Percentiles rank a stretch among this genome's conserved stretches.
These are phyloP conservation scores for Magnusiomyces magnusii DNA, from an alignment of 1,139 yeast genomes.

Conservation along the genomic window DNA sequence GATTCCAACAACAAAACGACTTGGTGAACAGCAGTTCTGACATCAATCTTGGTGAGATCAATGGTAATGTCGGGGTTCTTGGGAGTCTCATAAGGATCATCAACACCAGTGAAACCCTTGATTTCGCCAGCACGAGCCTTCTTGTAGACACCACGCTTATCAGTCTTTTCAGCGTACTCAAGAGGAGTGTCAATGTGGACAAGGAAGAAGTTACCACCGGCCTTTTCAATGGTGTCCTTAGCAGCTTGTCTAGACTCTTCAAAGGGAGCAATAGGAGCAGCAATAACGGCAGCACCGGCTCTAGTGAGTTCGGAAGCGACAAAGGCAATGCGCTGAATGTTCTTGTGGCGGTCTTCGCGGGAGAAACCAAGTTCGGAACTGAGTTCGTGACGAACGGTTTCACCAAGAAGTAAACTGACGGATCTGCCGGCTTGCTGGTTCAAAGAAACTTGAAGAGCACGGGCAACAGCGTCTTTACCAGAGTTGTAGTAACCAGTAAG, in stretches of 20 bases:
- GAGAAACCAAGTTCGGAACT: conserved; percentile 39
- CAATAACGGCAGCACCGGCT: conserved; percentile 86
- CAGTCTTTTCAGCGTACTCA: conserved; percentile 40
- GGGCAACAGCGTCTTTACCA: conserved; percentile 58
- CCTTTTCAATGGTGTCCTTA: conserved; percentile 38
- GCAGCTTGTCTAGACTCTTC: conserved; percentile 37
- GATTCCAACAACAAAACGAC: conserved; percentile 63
- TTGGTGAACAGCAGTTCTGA: conserved; percentile 60
- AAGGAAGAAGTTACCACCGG: conserved; percentile 41
- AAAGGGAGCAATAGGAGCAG: conserved; percentile 49
- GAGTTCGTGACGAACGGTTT: conserved; percentile 41
- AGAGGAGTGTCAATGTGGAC: conserved; percentile 46
- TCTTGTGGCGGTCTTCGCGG: conserved; percentile 37
- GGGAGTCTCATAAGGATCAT: conserved; percentile 43
- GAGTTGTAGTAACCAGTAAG: conserved; percentile 52
- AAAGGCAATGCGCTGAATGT: conserved; percentile 44
- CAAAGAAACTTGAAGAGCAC: conserved; percentile 82
- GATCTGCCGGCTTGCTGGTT: conserved; percentile 89
- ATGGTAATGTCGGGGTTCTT: conserved; percentile 47
- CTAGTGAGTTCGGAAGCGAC: conserved; percentile 77
- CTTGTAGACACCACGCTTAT: conserved; percentile 43
- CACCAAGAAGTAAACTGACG: conserved; percentile 57
- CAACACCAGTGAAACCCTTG: conserved; percentile 43
- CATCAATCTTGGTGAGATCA: conserved; percentile 44
- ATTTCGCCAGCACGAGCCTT: conserved; percentile 41